Evolutionary conservation across 2,329 filamentous ascomycete species (phyloP).

Genomic region (Rugonectria rugulosa): DNA sequence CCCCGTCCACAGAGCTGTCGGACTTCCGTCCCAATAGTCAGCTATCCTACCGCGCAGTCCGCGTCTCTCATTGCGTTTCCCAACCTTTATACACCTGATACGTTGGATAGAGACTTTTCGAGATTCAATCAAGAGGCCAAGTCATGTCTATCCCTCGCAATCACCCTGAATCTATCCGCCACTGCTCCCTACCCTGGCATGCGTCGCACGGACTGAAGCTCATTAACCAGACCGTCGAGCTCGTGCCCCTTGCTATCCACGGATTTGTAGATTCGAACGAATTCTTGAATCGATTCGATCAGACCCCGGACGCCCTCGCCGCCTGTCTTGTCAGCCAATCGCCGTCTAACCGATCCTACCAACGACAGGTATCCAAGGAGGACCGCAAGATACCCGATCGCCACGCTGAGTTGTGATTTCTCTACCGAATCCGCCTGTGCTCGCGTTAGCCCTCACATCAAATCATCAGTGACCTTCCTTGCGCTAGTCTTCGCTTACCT

Average conservation of each 20-base stretch:
- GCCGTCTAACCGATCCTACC: conserved; percentile 51
- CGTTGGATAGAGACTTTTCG: neutral
- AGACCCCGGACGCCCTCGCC: conserved; percentile 55
- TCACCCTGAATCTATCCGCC: neutral
- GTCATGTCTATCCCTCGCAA: neutral
- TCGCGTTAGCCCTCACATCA: conserved; percentile 19
- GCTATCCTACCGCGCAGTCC: neutral
- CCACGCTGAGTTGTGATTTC: conserved; percentile 81
- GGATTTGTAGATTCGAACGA: conserved; percentile 59
- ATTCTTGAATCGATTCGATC: conserved; percentile 62
- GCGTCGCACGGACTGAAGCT: conserved; percentile 41
- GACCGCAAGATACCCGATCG: conserved; percentile 85
- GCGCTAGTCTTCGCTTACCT: conserved; percentile 64
- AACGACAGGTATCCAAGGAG: conserved; percentile 83
- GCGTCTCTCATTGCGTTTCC: neutral
- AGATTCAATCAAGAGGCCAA: neutral
- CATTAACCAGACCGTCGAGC: conserved; percentile 48
- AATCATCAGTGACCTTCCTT: neutral
- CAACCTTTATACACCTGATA: neutral
- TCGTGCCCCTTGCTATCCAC: conserved; percentile 54
- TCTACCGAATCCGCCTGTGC: conserved; percentile 72
- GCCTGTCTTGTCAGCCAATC: conserved; percentile 51
- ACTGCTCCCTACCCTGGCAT: conserved; percentile 15
- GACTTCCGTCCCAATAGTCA: neutral
- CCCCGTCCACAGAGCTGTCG: too few species aligned